Percentiles rank a stretch among this genome's conserved stretches.
phyloP scores from a whole-genome alignment of 257 asterid species.

The Oldenlandia corymbosa region DNA sequence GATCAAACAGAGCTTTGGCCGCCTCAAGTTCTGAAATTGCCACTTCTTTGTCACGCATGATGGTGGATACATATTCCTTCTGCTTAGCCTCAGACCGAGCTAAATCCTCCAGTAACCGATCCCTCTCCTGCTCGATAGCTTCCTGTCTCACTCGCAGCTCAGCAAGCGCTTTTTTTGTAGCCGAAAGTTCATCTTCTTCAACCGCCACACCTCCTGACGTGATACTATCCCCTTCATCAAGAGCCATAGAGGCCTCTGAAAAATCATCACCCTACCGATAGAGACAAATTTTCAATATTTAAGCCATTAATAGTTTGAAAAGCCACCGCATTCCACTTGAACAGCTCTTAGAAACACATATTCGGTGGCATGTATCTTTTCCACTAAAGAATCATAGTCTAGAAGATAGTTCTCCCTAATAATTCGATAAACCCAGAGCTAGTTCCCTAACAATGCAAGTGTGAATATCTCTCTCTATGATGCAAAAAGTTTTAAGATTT shows the following conservation, averaged over 20 bases:
- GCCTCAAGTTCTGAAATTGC: conserved; percentile 35
- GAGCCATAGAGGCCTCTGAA: conserved; percentile 19
- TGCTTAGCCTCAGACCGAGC: conserved; percentile 30
- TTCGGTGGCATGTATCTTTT: background rate
- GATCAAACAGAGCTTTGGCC: conserved; percentile 30
- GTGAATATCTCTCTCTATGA: too few relatives aligned
- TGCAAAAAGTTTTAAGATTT: too few relatives aligned
- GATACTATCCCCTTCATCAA: conserved; percentile 23
- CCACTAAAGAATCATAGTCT: background rate
- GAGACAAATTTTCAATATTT: background rate
- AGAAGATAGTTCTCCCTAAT: background rate
- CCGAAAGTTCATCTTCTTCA: conserved; percentile 25
- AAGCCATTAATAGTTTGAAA: background rate
- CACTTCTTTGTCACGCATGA: conserved; percentile 30
- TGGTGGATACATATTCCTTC: conserved; percentile 27
- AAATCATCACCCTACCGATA: conserved; percentile 28
- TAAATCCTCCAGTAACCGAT: conserved; percentile 30
- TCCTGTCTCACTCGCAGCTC: conserved; percentile 25
- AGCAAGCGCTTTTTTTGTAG: conserved; percentile 23
- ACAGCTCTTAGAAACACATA: background rate
- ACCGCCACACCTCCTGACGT: conserved; percentile 17
- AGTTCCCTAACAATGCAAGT: too few relatives aligned
- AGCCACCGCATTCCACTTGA: background rate
- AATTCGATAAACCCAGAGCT: too few relatives aligned
- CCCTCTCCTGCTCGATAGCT: conserved; percentile 27